phyloP scores from a whole-genome alignment of 192 early-diverging fungal genomes.

The Spinellus fusiger region DNA sequence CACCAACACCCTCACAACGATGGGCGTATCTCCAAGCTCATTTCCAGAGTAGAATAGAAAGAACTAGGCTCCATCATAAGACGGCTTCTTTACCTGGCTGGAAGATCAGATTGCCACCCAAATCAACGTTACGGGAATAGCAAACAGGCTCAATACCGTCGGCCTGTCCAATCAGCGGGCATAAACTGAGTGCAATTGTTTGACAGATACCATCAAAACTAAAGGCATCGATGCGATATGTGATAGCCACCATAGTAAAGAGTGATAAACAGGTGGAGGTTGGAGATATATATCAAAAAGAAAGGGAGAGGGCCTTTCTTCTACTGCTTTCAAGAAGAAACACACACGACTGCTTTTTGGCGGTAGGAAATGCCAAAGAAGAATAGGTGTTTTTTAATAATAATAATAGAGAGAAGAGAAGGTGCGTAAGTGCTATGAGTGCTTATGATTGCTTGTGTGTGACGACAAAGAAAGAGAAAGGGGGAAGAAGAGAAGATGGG shows the following conservation, averaged over 20 bases:
- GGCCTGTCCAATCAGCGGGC: conserved; percentile 80
- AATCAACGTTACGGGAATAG: conserved; percentile 93
- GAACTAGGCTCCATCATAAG: too few species aligned
- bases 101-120: conserved; percentile 81
- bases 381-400: not conserved
- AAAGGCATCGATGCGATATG: conserved; percentile 53
- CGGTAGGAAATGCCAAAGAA: not conserved
- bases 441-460: too few species aligned
- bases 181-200: conserved; percentile 78
- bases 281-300: not conserved
- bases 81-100: conserved; percentile 61
- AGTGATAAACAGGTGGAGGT: not conserved
- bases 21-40: too few species aligned
- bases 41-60: too few species aligned
- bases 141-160: conserved; percentile 82
- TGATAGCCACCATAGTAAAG: conserved; percentile 24
- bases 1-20: not conserved
- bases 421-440: too few species aligned
- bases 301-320: not conserved
- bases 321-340: not conserved
- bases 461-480: not conserved
- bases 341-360: too few species aligned
- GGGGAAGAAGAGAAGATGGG: not conserved
- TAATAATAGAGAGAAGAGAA: not conserved
- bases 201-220: conserved; percentile 88